A percentile compares a stretch with the other conserved stretches of the same genome.
These are phyloP conservation scores for Calocybe cyanea DNA, from an alignment of 768 basidiomycete genomes.

Conservation along the genomic window DNA sequence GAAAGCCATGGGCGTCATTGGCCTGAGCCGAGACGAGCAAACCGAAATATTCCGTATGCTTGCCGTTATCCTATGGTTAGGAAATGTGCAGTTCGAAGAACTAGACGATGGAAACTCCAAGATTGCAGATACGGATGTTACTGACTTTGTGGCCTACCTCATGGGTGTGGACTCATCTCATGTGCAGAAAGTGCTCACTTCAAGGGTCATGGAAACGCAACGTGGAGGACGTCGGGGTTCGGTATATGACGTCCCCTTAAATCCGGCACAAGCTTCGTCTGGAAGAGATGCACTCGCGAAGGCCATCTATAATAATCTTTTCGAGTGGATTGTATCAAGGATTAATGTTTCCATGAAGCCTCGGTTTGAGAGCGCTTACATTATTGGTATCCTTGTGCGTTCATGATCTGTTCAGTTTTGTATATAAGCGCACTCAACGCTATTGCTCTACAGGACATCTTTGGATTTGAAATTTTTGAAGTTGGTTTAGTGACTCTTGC, in stretches of 20 bases:
- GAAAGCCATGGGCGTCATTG: conserved; percentile 94
- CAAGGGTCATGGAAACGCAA: conserved; percentile 87
- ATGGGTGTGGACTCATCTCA: conserved; percentile 80
- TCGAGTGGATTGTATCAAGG: conserved; percentile 98
- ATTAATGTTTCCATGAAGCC: conserved; percentile 97
- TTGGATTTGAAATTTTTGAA: conserved; percentile 98
- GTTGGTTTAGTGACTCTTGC: conserved; percentile 30
- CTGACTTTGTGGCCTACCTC: conserved; percentile 92
- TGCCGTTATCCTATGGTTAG: conserved; percentile 90
- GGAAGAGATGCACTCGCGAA: conserved; percentile 92
- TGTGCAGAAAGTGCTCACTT: conserved; percentile 85
- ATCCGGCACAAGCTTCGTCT: conserved; percentile 84
- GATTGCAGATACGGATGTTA: conserved; percentile 80
- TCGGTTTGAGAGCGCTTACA: conserved; percentile 62
- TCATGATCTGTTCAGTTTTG: conserved; percentile 18
- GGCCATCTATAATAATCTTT: conserved; percentile 96
- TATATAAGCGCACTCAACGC: conserved; percentile 5
- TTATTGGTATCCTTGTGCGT: conserved; percentile 89
- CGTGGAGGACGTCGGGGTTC: conserved; percentile 91
- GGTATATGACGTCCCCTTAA: conserved; percentile 94
- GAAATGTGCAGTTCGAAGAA: conserved; percentile 89
- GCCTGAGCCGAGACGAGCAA: conserved; percentile 82
- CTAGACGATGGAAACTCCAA: conserved; percentile 85
- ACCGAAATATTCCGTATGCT: conserved; percentile 91
- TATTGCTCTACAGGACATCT: conserved; percentile 72